phyloP scores from a whole-genome alignment of 352 stramenopile genomes.

The Phytophthora hibernalis region DNA sequence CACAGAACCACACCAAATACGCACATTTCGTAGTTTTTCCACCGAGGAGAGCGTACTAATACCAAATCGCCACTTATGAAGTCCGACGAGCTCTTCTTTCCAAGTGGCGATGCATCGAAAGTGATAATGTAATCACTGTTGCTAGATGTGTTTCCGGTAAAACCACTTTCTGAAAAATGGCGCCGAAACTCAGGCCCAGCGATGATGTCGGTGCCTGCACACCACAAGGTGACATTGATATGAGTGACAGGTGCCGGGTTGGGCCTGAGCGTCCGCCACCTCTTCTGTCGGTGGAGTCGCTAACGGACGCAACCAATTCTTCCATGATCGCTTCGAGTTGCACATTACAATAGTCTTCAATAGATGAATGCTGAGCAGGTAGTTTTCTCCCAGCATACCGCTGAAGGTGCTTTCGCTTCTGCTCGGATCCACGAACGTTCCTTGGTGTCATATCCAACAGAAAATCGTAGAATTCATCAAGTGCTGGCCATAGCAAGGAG shows the following conservation, averaged over 20 bases:
- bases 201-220: slow-evolving; percentile 29
- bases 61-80: slow-evolving; percentile 75
- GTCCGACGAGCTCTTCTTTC: slow-evolving; percentile 36
- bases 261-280: slow-evolving; percentile 38
- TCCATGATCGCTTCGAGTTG: slow-evolving; percentile 77
- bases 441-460: slow-evolving; percentile 67
- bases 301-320: slow-evolving; percentile 69
- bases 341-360: slow-evolving; percentile 63
- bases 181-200: slow-evolving; percentile 48
- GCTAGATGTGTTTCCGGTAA: slow-evolving; percentile 48
- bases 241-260: slow-evolving; percentile 38
- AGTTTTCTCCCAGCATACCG: slow-evolving; percentile 46
- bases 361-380: slow-evolving; percentile 49
- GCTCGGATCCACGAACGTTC: slow-evolving; percentile 44
- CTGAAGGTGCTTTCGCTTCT: slow-evolving; percentile 33
- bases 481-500: slow-evolving; percentile 70
- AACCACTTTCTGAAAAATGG: slow-evolving; percentile 81
- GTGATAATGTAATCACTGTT: slow-evolving; percentile 72
- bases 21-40: slow-evolving; percentile 63
- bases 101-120: slow-evolving; percentile 45
- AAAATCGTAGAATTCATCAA: slow-evolving; percentile 84
- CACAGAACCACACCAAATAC: slow-evolving; percentile 77
- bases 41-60: slow-evolving; percentile 61
- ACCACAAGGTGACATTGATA: slow-evolving; percentile 71
- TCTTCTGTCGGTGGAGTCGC: slow-evolving; percentile 46